Evolutionary conservation across 345 rosid genomes (phyloP).

Genomic region (Lenwebbia sp.): DNA sequence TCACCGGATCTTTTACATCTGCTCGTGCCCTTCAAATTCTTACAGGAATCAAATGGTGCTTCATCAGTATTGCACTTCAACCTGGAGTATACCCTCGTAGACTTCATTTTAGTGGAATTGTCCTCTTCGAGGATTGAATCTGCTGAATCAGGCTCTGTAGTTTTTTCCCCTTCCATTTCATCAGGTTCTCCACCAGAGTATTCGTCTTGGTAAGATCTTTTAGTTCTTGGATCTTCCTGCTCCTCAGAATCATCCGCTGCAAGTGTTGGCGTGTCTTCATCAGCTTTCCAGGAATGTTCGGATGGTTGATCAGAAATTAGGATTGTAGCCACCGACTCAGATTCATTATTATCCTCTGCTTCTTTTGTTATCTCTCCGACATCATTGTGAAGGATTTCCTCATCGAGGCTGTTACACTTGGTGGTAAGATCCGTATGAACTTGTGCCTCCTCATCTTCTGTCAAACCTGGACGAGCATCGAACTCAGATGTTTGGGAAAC

Average conservation of each 20-base stretch:
- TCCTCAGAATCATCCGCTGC: constrained; percentile 5
- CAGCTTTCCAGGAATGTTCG: not conserved
- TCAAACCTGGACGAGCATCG: not conserved
- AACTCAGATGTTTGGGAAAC: not conserved
- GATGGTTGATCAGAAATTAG: not conserved
- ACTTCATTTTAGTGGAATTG: not conserved
- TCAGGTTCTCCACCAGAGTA: constrained; percentile 9
- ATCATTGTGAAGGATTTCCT: not conserved
- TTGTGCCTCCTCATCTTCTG: not conserved
- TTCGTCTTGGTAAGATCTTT: constrained; percentile 5
- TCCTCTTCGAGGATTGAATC: constrained; percentile 2
- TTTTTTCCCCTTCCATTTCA: constrained; percentile 10
- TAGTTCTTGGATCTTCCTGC: constrained; percentile 2
- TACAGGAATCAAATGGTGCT: constrained; percentile 9
- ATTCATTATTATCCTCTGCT: not conserved
- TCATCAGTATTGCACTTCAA: constrained; percentile 11
- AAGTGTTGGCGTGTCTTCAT: not conserved
- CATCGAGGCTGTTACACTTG: not conserved
- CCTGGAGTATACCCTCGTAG: constrained; percentile 2
- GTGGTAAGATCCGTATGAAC: not conserved
- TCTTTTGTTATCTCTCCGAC: not conserved
- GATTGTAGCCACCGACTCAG: not conserved
- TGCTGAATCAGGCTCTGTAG: constrained; percentile 2
- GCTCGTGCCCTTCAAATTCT: constrained; percentile 26
- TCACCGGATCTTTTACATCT: constrained; percentile 17